Evolutionary conservation across 345 rosid genomes (phyloP), one percentile per base, ranked within the genome.

Genomic region (Pugionium dolabratum): DNA sequence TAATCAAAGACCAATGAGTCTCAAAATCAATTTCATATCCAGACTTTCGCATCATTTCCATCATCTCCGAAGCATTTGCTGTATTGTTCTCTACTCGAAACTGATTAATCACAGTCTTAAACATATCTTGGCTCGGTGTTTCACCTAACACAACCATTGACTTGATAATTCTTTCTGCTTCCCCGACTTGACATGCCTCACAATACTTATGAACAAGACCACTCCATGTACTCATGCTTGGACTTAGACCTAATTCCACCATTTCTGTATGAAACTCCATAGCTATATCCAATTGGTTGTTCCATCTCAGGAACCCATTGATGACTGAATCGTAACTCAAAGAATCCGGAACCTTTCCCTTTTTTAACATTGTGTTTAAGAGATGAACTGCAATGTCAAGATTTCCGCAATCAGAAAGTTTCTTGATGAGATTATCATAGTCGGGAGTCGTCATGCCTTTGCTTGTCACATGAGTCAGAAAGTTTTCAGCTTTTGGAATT

Each of bases 1-100:
- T 84, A 6, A 89, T 87, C 49, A 89, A 75, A 68, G 96, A 91
- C 96, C 92, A 91, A 2, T 87, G 95, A 1, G 84, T 76, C 42
- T 89, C 81, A 31, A 89, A 89, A 70, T 89, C 95, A 7, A 83
- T 84, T 57, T 75, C 79, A 79, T 81, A 74, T 9, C 95, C 92
- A 51, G 73, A 74, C 54, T 34, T 74, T 59, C 82, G 89, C 96
- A 89, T 89, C 58, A 73, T 62, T 62, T 76, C 84, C 82, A 86
- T 50, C 29, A 91, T 70, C 64, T 85, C 83, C 4, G 82, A 83
- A 49, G 86, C 89, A 81, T 82, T 85, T 37, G 64, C 63, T 0
- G 76, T 67, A 76, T 86, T 84, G 47, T 84, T 89, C 75, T 85
- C 84, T 0, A 7, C 29, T 18, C 71, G 76, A 64, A 87, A 80